Base-by-base conservation (phyloP, 305 asterid genomes). In the Fraxinus angustifolia region DNA sequence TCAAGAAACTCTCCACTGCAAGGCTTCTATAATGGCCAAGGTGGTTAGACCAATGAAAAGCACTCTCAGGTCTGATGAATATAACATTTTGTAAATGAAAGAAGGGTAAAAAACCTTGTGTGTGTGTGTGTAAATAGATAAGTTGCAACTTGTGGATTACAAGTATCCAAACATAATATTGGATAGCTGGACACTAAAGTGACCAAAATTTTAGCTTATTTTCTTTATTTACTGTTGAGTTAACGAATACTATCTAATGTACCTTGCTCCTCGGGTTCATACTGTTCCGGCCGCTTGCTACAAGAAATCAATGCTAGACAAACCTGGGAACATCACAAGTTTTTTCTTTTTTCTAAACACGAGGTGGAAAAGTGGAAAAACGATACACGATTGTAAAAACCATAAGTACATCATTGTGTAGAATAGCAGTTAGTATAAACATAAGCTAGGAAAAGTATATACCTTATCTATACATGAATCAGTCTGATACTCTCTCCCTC, bases 401-500 rank as follows among this genome's bases (percentile, higher is more conserved):
- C 11, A 19, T 0, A 6, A 17, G 14, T 26, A 28, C n/a, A 11
- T 26, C n/a, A 26, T 65, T 23, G 35, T 65, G 73, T 65, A 23
- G 73, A 31, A 31, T 68, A 68, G 19, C 75, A 68, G 75, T 68
- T 30, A 67, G 35, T 68, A 31, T 26, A 10, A 23, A 65, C 35
- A 26, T 8, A 11, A 30, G 40, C 5, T 14, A 30, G 75, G 42
- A 62, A 56, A 36, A 79, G 56, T 82, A 79, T 53, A 71, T 53
- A 21, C 8, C 75, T 77, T 4, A 76, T 42, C 17, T 38, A 34
- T 26, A 45, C 4, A 75, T 58, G 79, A 58, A 35, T 73, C 82
- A 74, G 62, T 48, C 16, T 72, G 26, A 82, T 78, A 71, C 75
- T 31, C 14, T 73, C 50, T 28, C 82, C 73, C 21, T 50, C 56